Evolutionary conservation across 1,284 basidiomycete species (phyloP).

Genomic region (Tremellales sp.): DNA sequence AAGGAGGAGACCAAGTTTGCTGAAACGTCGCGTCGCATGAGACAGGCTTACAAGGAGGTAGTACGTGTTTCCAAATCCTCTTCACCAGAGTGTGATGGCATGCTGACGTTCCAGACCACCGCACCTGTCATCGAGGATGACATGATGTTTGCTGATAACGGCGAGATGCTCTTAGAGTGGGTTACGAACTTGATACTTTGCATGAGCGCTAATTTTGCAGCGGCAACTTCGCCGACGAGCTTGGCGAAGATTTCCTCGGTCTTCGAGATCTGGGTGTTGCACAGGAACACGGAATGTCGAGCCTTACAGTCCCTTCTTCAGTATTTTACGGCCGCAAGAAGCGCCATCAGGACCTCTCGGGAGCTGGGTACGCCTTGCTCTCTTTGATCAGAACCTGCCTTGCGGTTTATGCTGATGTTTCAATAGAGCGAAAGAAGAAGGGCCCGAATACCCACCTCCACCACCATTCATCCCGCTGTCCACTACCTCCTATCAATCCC

Average conservation of each 20-base stretch:
- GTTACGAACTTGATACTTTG: conserved; percentile 11
- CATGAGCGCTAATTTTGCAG: conserved; percentile 45
- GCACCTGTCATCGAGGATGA: conserved; percentile 56
- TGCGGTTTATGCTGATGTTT: not conserved
- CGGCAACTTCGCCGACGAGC: conserved; percentile 78
- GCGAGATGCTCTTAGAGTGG: conserved; percentile 66
- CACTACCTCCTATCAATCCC: conserved; percentile 61
- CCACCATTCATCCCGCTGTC: conserved; percentile 71
- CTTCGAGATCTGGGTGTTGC: conserved; percentile 84
- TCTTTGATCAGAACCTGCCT: not conserved
- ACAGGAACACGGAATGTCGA: conserved; percentile 74
- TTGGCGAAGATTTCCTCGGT: conserved; percentile 92
- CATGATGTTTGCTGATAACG: conserved; percentile 75
- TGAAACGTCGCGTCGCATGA: conserved; percentile 81
- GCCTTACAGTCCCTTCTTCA: conserved; percentile 70
- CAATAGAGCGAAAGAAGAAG: conserved; percentile 54
- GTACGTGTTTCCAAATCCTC: conserved; percentile 49
- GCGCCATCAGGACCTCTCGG: conserved; percentile 20
- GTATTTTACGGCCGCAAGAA: conserved; percentile 66
- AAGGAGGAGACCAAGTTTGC: conserved; percentile 70
- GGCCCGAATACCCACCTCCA: conserved; percentile 76
- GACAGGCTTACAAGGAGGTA: conserved; percentile 73
- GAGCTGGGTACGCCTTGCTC: conserved; percentile 16
- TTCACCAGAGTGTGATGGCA: not conserved
- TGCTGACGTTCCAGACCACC: conserved; percentile 17